Evolutionary conservation across 805 yeast genomes (phyloP).

Genomic region (Ogataea philodendri): DNA sequence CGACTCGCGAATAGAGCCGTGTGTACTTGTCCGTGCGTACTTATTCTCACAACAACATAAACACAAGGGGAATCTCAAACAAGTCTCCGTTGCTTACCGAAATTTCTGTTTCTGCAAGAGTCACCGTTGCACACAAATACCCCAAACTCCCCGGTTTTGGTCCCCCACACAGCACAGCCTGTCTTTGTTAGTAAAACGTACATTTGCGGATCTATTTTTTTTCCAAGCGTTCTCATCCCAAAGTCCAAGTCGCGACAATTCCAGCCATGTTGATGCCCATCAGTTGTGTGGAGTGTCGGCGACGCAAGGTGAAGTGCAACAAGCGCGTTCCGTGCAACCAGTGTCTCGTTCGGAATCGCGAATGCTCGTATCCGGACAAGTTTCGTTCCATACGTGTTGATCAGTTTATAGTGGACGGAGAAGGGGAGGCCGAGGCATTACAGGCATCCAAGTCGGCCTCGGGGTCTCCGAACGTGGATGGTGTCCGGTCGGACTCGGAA

Average conservation of each 20-base stretch:
- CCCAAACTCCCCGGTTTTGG: constrained; percentile 8
- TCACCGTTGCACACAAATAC: neutral
- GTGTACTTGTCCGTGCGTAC: too few species aligned
- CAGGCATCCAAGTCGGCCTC: neutral
- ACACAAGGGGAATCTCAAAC: neutral
- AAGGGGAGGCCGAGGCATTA: neutral
- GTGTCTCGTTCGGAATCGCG: constrained; percentile 38
- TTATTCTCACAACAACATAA: too few species aligned
- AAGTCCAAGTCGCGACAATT: neutral
- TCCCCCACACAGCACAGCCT: constrained; percentile 12
- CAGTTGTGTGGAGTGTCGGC: constrained; percentile 36
- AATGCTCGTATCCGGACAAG: constrained; percentile 46
- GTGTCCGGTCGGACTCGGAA: neutral
- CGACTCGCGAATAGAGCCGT: too few species aligned
- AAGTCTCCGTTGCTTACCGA: neutral
- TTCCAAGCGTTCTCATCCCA: neutral
- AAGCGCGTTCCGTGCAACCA: constrained; percentile 44
- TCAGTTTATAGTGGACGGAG: constrained; percentile 15
- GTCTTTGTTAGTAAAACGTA: constrained; percentile 1
- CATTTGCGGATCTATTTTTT: constrained; percentile 2
- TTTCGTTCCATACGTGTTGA: constrained; percentile 43
- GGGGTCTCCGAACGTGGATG: neutral
- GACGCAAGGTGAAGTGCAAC: constrained; percentile 37
- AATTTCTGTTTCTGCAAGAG: neutral
- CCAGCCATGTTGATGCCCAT: constrained; percentile 31